Percentiles rank a stretch among this genome's conserved stretches.
These are phyloP conservation scores for Babesia gibsoni DNA, from an alignment of 169 alveolate genomes.

Conservation along the genomic window DNA sequence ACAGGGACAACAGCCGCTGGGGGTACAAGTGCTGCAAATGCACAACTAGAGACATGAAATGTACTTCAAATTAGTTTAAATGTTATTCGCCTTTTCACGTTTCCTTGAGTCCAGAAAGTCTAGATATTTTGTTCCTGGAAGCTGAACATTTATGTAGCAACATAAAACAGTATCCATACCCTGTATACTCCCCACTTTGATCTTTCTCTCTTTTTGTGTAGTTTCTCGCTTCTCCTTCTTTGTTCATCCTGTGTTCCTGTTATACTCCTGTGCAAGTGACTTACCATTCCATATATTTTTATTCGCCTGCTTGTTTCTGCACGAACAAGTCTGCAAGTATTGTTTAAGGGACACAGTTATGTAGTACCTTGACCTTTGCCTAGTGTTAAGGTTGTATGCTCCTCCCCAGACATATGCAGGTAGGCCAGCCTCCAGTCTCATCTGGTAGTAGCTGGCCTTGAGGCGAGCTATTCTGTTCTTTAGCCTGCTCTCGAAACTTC, in stretches of 20 bases:
- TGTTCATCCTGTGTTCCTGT: constrained; percentile 64
- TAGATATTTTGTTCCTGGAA: constrained; percentile 55
- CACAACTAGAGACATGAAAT: constrained; percentile 5
- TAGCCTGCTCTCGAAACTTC: constrained; percentile 53
- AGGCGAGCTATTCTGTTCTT: constrained; percentile 53
- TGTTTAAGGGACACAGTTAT: too few species aligned
- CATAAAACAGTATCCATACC: constrained; percentile 11
- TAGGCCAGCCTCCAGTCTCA: constrained; percentile 61
- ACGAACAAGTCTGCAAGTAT: constrained; percentile 34
- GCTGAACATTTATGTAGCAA: not conserved
- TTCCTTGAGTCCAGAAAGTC: constrained; percentile 17
- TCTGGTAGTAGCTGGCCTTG: constrained; percentile 41
- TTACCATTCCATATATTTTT: constrained; percentile 58
- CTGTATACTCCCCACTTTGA: constrained; percentile 67
- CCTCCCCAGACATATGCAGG: constrained; percentile 69
- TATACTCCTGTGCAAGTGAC: not conserved
- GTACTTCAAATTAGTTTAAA: not conserved
- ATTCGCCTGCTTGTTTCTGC: constrained; percentile 64
- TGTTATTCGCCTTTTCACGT: not conserved
- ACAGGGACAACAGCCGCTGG: constrained; percentile 76
- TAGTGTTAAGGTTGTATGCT: constrained; percentile 54
- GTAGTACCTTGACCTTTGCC: constrained; percentile 44
- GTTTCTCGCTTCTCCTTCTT: constrained; percentile 61
- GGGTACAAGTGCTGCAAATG: constrained; percentile 84
- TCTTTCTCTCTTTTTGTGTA: constrained; percentile 58